Evolutionary conservation across 805 yeast genomes (phyloP).

Genomic region (Candida nanaspora): DNA sequence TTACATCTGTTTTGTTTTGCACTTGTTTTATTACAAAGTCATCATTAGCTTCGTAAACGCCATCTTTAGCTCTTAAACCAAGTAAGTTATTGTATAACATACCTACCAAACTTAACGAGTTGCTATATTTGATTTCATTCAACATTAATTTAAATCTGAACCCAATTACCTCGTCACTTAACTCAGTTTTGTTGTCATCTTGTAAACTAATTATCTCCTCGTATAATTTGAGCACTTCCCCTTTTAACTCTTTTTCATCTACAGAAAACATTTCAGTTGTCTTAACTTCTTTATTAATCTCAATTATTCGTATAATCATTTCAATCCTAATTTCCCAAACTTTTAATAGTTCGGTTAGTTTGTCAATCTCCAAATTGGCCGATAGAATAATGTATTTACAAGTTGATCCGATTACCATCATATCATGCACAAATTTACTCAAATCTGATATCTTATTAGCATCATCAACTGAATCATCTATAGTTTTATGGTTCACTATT

Average conservation of each 20-base stretch:
- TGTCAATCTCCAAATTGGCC: constrained; percentile 11
- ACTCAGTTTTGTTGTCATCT: too few relatives aligned
- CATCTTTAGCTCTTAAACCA: constrained; percentile 16
- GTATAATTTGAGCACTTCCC: background rate
- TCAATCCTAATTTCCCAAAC: constrained; percentile 31
- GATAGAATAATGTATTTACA: constrained; percentile 21
- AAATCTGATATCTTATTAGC: constrained; percentile 1
- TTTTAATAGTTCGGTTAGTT: constrained; percentile 30
- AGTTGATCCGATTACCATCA: constrained; percentile 12
- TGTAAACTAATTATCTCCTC: background rate
- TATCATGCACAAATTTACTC: constrained; percentile 1
- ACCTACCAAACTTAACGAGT: constrained; percentile 24
- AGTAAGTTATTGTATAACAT: constrained; percentile 37
- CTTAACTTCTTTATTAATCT: background rate
- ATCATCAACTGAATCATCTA: background rate
- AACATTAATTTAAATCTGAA: constrained; percentile 23
- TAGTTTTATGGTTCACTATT: background rate
- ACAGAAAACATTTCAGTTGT: background rate
- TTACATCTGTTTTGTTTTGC: background rate
- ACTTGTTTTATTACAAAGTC: too few relatives aligned
- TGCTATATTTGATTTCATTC: constrained; percentile 30
- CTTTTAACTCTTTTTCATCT: background rate
- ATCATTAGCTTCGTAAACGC: too few relatives aligned
- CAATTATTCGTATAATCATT: constrained; percentile 6
- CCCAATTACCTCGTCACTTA: background rate